Conservation (phyloP, 2,329 filamentous ascomycete genomes). For the Talaromyces sp. region DNA sequence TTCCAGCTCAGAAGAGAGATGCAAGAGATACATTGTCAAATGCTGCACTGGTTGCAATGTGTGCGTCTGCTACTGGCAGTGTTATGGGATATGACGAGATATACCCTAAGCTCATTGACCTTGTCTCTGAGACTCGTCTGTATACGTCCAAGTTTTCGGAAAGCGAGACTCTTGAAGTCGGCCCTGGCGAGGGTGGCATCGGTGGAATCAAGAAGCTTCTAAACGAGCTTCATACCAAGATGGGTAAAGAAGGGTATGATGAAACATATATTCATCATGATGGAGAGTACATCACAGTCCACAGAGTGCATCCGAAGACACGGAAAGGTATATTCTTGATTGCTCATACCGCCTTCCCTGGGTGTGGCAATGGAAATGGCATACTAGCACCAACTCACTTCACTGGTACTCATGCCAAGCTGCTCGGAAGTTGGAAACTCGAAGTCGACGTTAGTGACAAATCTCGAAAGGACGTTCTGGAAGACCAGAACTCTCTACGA, state of each 20-base stretch:
- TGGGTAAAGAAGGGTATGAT: slow-evolving; percentile 92
- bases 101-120: slow-evolving; percentile 87
- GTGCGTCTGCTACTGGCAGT: slow-evolving; percentile 87
- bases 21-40: slow-evolving; percentile 92
- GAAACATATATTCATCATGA: slow-evolving; percentile 98
- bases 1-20: slow-evolving; percentile 90
- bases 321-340: slow-evolving; percentile 94
- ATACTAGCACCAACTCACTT: slow-evolving; percentile 77
- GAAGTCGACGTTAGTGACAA: slow-evolving; percentile 79
- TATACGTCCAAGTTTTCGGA: slow-evolving; percentile 78
- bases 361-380: slow-evolving; percentile 80
- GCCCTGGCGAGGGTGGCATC: slow-evolving; percentile 76
- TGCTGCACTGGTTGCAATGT: slow-evolving; percentile 93
- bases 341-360: slow-evolving; percentile 92
- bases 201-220: slow-evolving; percentile 87
- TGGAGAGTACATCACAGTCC: slow-evolving; percentile 92
- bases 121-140: slow-evolving; percentile 81
- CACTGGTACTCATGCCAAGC: slow-evolving; percentile 77
- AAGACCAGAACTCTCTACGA: slow-evolving; percentile 69
- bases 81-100: slow-evolving; percentile 98
- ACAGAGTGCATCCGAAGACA: slow-evolving; percentile 87
- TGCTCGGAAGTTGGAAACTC: slow-evolving; percentile 87
- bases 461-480: slow-evolving; percentile 61
- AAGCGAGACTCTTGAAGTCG: slow-evolving; percentile 52
- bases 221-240: slow-evolving; percentile 90